A percentile compares a stretch with the other conserved stretches of the same genome.
Conservation (phyloP, 192 early-diverging fungal genomes). For the Diversispora epigaea region DNA sequence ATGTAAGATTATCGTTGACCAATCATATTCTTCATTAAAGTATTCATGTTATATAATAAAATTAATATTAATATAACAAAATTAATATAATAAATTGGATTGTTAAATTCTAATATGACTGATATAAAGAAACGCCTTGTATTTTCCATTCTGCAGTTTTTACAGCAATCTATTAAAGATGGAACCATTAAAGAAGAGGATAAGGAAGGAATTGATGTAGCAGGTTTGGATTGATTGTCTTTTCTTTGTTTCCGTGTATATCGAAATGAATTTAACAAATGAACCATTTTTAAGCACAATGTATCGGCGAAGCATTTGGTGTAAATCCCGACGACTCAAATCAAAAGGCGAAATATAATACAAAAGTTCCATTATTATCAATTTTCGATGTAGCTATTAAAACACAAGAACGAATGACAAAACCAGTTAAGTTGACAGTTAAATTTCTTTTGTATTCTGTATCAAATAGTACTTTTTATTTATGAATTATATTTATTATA, state of each 20-base stretch:
- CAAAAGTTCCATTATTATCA: slow-evolving; percentile 76
- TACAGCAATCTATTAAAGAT: slow-evolving; percentile 65
- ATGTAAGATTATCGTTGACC: no score
- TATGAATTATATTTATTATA: background rate
- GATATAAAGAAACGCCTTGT: slow-evolving; percentile 72
- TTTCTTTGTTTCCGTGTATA: background rate
- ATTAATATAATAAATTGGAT: slow-evolving; percentile 4
- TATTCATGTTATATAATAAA: background rate
- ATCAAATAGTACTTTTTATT: background rate
- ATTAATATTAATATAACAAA: background rate
- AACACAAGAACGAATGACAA: slow-evolving; percentile 71
- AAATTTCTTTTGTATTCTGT: background rate
- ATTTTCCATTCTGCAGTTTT: slow-evolving; percentile 82
- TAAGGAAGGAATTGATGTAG: slow-evolving; percentile 79
- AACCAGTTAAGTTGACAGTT: background rate
- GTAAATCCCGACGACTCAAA: slow-evolving; percentile 72
- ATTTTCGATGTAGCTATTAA: slow-evolving; percentile 92
- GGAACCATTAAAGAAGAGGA: slow-evolving; percentile 75
- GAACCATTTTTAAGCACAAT: slow-evolving; percentile 73
- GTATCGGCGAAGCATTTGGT: slow-evolving; percentile 93
- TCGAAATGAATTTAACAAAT: background rate
- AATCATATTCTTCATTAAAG: no score
- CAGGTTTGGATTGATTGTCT: slow-evolving; percentile 4
- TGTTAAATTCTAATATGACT: slow-evolving; percentile 37
- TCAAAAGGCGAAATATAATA: slow-evolving; percentile 67